Percentiles rank a stretch among this genome's conserved stretches.
phyloP scores from a whole-genome alignment of 2,329 filamentous ascomycete species.

The Metarhizium brunneum region DNA sequence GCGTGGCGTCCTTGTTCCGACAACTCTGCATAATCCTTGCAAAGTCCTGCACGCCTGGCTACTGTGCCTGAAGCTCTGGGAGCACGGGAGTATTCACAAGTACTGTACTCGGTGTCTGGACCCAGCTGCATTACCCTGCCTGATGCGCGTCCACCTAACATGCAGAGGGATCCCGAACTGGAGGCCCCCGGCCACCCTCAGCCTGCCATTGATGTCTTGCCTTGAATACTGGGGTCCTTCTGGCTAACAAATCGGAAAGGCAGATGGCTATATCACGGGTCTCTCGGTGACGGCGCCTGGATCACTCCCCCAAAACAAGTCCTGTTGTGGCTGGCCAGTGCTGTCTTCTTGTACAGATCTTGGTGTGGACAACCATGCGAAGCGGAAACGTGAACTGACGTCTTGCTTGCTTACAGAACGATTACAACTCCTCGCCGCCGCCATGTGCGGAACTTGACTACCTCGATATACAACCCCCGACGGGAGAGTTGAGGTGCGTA shows the following conservation, averaged over 20 bases:
- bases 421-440: conserved; percentile 45
- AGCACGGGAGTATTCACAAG: conserved; percentile 7
- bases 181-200: conserved; percentile 7
- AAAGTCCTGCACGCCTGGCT: conserved; percentile 7
- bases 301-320: conserved; percentile 3
- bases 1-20: conserved; percentile 17
- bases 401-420: conserved; percentile 29
- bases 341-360: conserved; percentile 1
- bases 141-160: conserved; percentile 11
- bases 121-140: conserved; percentile 8
- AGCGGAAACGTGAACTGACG: conserved; percentile 14
- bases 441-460: conserved; percentile 39
- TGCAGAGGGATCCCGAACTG: conserved; percentile 10
- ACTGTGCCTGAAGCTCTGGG: conserved; percentile 12
- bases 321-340: conserved; percentile 5
- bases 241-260: conserved; percentile 8
- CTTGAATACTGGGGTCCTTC: background rate
- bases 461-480: conserved; percentile 39
- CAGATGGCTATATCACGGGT: conserved; percentile 4
- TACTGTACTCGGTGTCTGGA: conserved; percentile 11
- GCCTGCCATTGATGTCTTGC: conserved; percentile 11
- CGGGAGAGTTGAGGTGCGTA: conserved; percentile 47
- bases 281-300: conserved; percentile 6
- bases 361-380: conserved; percentile 5
- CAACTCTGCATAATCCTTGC: conserved; percentile 12